phyloP scores from a whole-genome alignment of 768 basidiomycete genomes.

The Pisolithus marmoratus region DNA sequence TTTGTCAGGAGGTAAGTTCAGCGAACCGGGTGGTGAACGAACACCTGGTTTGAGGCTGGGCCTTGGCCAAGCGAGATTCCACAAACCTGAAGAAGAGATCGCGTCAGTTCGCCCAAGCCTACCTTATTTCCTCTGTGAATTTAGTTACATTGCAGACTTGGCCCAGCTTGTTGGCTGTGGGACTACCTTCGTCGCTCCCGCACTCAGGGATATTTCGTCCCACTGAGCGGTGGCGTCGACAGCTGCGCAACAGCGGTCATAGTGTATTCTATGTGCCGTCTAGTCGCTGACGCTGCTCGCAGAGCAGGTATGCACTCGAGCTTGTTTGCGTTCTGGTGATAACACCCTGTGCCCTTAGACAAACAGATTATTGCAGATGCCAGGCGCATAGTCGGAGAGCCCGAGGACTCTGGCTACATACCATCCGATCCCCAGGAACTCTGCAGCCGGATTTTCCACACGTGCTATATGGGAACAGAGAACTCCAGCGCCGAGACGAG shows the following conservation, averaged over 20 bases:
- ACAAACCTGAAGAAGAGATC: slow-evolving; percentile 92
- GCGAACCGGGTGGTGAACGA: slow-evolving; percentile 52
- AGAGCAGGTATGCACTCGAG: slow-evolving; percentile 52
- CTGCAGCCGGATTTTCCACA: slow-evolving; percentile 84
- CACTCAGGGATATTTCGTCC: slow-evolving; percentile 92
- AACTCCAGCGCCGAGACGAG: slow-evolving; percentile 89
- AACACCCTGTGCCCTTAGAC: slow-evolving; percentile 37
- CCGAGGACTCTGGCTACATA: slow-evolving; percentile 72
- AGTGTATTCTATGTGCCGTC: slow-evolving; percentile 92
- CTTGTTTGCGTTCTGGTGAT: not conserved
- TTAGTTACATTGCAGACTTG: slow-evolving; percentile 51
- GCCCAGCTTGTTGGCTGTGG: slow-evolving; percentile 99
- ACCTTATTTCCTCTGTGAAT: not conserved
- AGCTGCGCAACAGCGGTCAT: slow-evolving; percentile 96
- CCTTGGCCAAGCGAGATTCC: slow-evolving; percentile 42
- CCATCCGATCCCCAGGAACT: slow-evolving; percentile 89
- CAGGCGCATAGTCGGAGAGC: slow-evolving; percentile 80
- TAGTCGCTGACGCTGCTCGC: slow-evolving; percentile 75
- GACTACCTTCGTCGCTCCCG: slow-evolving; percentile 94
- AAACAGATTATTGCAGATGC: slow-evolving; percentile 88
- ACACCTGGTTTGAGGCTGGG: slow-evolving; percentile 46
- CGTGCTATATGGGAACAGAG: slow-evolving; percentile 98
- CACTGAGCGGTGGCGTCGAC: slow-evolving; percentile 94
- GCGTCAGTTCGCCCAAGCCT: slow-evolving; percentile 57
- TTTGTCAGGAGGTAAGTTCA: slow-evolving; percentile 69